These are phyloP conservation scores for Polyplosphaeria fusca DNA, from an alignment of 495 filamentous ascomycete genomes.

Conservation along the genomic window DNA sequence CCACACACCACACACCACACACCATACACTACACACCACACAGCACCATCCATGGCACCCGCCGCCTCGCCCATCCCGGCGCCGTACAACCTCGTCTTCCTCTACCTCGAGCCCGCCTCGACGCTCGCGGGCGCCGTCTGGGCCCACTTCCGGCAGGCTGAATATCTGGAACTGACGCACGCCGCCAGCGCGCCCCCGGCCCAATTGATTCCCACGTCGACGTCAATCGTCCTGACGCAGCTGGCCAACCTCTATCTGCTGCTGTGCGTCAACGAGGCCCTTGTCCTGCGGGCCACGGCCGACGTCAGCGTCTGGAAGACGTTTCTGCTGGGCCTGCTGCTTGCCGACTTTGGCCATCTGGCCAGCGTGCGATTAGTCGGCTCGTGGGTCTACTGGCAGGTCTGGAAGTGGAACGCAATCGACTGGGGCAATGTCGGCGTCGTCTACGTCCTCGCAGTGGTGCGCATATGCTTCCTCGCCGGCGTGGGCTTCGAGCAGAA, in stretches of 20 bases:
- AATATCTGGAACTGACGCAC: constrained; percentile 60
- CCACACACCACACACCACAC: no score
- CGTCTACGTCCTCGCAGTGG: constrained; percentile 56
- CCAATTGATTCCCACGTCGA: constrained; percentile 39
- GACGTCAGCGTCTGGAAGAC: constrained; percentile 63
- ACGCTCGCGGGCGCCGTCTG: constrained; percentile 65
- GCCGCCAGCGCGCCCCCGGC: constrained; percentile 43
- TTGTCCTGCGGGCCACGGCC: constrained; percentile 60
- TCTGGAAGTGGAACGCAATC: constrained; percentile 59
- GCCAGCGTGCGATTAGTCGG: constrained; percentile 55
- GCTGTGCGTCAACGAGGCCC: constrained; percentile 66
- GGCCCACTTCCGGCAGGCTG: constrained; percentile 54
- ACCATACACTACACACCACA: neutral
- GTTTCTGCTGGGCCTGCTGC: constrained; percentile 57
- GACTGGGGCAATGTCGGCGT: constrained; percentile 63
- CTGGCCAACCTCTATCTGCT: constrained; percentile 64
- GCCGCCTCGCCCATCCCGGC: constrained; percentile 23
- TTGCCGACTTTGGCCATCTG: constrained; percentile 68
- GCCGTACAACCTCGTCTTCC: constrained; percentile 60
- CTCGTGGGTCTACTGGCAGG: constrained; percentile 53
- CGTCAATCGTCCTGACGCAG: constrained; percentile 58
- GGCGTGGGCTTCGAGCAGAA: constrained; percentile 47
- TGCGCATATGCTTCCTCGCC: constrained; percentile 55
- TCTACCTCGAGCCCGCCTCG: constrained; percentile 62
- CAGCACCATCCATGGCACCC: neutral